Evolutionary conservation across 495 filamentous ascomycete genomes (phyloP), one percentile per base, ranked within the genome.

Genomic region (Neurospora sp.): DNA sequence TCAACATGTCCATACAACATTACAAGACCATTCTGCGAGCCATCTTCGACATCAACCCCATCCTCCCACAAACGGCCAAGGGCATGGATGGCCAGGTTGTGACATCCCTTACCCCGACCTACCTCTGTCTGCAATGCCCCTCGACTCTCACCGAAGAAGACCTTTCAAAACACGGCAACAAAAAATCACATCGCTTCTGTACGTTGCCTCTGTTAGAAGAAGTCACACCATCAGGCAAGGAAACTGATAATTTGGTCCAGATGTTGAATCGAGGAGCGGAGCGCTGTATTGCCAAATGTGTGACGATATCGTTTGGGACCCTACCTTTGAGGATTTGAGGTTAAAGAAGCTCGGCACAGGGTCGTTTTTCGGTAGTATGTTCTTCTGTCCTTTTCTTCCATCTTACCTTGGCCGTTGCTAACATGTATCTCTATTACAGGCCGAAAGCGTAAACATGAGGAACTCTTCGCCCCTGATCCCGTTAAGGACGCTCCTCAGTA

Each of bases 261-360:
- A 93, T 78, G 91, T 96, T 73, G 94, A 97, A 75, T 95, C 93
- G 3, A 85, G 91, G 71, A 89, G 84, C 74, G 93, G 92, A 7
- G 86, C 88, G 68, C 77, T 97, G 3, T 97, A 90, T 78, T 97
- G 94, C 82, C 92, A 95, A 76, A 85, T 89, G 73, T 97, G 94
- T 76, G 86, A 88, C 45, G 94, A 97, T 78, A 91, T 96, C 74
- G 89, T 97, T 59, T 97, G 93, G 83, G 94, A 97, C 76, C 91
- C 92, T 65, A 90, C 89, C 9, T 83, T 97, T 37, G 94, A 97
- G 76, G 87, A 91, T 40, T 84, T 93, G 48, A 80, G 90, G 76
- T 75, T 91, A 40, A 84, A 83, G 69, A 89, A 89, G 79, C 83
- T 86, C 73, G 86, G 85, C 35, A 86, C 83, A 9, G 85, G 85